These are phyloP conservation scores for Diaporthe ilicicola DNA, from an alignment of 2,329 filamentous ascomycete species.

Conservation along the genomic window DNA sequence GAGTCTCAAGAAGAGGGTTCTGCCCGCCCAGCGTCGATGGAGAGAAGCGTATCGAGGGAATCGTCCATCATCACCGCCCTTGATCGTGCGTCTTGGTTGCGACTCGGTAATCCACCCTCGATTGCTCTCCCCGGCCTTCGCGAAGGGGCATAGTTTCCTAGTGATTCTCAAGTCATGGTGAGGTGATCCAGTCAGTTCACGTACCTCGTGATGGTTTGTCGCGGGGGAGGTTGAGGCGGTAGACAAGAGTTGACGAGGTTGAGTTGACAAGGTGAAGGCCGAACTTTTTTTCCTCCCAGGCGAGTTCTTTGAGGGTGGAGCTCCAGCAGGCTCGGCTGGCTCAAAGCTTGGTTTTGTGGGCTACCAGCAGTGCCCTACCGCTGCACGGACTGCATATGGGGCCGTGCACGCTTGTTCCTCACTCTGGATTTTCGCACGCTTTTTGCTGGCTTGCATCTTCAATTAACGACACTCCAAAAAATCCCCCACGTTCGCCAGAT, in stretches of 20 bases:
- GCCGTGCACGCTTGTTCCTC: background rate
- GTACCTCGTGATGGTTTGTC: slow-evolving; percentile 42
- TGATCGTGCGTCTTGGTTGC: slow-evolving; percentile 23
- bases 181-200: slow-evolving; percentile 33
- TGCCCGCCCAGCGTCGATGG: slow-evolving; percentile 72
- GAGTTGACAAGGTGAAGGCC: background rate
- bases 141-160: slow-evolving; percentile 40
- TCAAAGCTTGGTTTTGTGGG: slow-evolving; percentile 31
- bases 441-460: slow-evolving; percentile 32
- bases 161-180: slow-evolving; percentile 41
- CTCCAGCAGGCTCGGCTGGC: slow-evolving; percentile 36
- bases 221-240: slow-evolving; percentile 29
- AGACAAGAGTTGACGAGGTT: slow-evolving; percentile 7
- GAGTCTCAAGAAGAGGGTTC: slow-evolving; percentile 67
- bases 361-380: slow-evolving; percentile 23
- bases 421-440: slow-evolving; percentile 30
- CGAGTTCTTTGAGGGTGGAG: slow-evolving; percentile 23
- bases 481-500: slow-evolving; percentile 33
- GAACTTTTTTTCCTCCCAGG: slow-evolving; percentile 39
- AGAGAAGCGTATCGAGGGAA: slow-evolving; percentile 67
- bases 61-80: slow-evolving; percentile 32
- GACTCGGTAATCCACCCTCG: slow-evolving; percentile 45
- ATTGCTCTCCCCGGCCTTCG: slow-evolving; percentile 71
- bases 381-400: background rate
- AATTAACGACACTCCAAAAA: slow-evolving; percentile 38